phyloP scores from a whole-genome alignment of 768 basidiomycete species.

The Collybia mongolica region DNA sequence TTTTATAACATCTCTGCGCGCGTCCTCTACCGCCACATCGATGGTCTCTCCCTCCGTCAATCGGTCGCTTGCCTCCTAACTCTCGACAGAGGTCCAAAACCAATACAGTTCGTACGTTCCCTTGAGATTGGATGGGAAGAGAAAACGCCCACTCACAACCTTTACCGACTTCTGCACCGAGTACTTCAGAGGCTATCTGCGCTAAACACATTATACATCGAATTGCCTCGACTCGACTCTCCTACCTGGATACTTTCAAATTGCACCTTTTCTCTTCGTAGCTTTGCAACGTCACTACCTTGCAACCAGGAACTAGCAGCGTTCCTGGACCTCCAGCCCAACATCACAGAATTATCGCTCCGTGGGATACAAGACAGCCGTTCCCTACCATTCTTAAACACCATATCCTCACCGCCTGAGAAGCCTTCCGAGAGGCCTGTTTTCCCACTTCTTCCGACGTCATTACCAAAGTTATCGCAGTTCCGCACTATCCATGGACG shows the following conservation, averaged over 20 bases:
- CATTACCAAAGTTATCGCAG: slow-evolving; percentile 45
- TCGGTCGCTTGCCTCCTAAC: slow-evolving; percentile 37
- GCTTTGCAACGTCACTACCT: slow-evolving; percentile 56
- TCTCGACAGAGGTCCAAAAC: slow-evolving; percentile 33
- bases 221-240: slow-evolving; percentile 40
- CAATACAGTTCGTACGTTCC: slow-evolving; percentile 39
- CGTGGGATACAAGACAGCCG: slow-evolving; percentile 41
- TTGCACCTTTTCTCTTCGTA: slow-evolving; percentile 41
- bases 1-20: slow-evolving; percentile 26
- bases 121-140: slow-evolving; percentile 44
- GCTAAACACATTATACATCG: slow-evolving; percentile 46
- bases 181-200: slow-evolving; percentile 36
- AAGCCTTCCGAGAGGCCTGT: slow-evolving; percentile 4
- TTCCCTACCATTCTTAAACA: slow-evolving; percentile 21
- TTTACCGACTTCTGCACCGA: slow-evolving; percentile 48
- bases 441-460: slow-evolving; percentile 34
- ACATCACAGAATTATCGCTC: slow-evolving; percentile 51
- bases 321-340: slow-evolving; percentile 51
- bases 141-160: slow-evolving; percentile 39
- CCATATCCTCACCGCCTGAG: slow-evolving; percentile 10
- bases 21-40: slow-evolving; percentile 32
- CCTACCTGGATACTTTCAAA: slow-evolving; percentile 50
- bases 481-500: slow-evolving; percentile 58
- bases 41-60: slow-evolving; percentile 24
- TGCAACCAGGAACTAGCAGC: slow-evolving; percentile 44